Conservation (phyloP, 768 basidiomycete species). For the Russula griseocarnosa region DNA sequence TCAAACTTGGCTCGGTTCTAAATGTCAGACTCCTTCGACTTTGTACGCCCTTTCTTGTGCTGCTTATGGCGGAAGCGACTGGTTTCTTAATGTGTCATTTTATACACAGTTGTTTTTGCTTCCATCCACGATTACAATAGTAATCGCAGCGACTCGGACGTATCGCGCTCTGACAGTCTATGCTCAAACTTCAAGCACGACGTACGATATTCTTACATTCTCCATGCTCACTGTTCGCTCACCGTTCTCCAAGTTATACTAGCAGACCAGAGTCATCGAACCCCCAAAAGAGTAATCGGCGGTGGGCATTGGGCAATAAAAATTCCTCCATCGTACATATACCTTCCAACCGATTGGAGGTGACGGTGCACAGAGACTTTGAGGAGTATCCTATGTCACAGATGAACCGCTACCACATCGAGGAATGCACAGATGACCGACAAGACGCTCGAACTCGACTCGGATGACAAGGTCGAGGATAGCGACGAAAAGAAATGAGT, state of each 20-base stretch:
- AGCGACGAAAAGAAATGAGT: constrained; percentile 41
- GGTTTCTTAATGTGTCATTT: no score
- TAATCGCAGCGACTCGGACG: not conserved
- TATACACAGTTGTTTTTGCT: not conserved
- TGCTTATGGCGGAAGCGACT: not conserved
- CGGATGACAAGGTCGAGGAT: no score
- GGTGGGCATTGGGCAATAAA: not conserved
- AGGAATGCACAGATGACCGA: not conserved
- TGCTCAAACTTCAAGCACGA: no score
- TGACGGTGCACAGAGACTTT: no score
- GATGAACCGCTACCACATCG: no score
- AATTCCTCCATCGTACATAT: no score
- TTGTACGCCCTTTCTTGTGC: not conserved
- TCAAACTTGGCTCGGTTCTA: not conserved
- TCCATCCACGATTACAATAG: not conserved
- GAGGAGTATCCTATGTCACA: no score
- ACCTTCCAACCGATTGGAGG: no score
- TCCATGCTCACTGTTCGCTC: no score
- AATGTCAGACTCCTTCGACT: not conserved
- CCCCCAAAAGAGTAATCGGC: not conserved
- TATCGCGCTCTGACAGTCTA: not conserved
- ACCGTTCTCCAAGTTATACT: no score
- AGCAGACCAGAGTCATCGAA: not conserved
- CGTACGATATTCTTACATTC: no score
- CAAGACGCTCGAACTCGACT: no score